phyloP scores from a whole-genome alignment of 169 alveolate genomes.

The Besnoitia besnoiti region DNA sequence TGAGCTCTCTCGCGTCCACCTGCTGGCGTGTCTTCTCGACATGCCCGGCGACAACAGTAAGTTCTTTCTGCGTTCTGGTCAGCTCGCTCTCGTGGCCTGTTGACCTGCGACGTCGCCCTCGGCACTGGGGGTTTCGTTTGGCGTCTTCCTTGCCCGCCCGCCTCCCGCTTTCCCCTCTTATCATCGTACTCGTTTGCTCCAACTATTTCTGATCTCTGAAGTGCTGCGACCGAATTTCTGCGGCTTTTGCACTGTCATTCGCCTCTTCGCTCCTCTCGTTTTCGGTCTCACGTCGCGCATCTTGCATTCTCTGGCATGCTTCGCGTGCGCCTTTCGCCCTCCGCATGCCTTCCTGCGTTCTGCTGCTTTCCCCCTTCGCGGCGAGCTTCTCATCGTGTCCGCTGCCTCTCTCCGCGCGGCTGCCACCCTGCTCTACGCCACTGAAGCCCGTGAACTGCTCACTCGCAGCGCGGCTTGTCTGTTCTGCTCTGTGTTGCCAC shows the following conservation, averaged over 20 bases:
- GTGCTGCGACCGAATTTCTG: too few species aligned
- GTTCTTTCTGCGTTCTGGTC: too few species aligned
- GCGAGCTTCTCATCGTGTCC: too few species aligned
- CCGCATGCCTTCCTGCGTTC: not conserved
- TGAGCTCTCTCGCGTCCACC: conserved; percentile 15
- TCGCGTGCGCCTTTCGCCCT: not conserved
- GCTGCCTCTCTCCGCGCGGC: too few species aligned
- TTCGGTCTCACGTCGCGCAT: not conserved
- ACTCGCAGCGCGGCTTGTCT: not conserved
- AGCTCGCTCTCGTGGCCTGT: too few species aligned
- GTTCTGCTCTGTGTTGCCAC: not conserved
- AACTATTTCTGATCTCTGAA: not conserved
- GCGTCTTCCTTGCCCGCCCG: too few species aligned
- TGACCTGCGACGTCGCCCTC: too few species aligned
- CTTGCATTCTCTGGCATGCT: not conserved
- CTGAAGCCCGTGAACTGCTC: too few species aligned
- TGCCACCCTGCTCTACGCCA: too few species aligned
- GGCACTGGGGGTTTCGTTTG: too few species aligned
- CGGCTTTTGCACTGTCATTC: too few species aligned
- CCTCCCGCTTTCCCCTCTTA: not conserved
- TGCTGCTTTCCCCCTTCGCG: not conserved
- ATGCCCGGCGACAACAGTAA: conserved; percentile 34
- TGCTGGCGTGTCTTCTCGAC: conserved; percentile 19
- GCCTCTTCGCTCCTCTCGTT: not conserved
- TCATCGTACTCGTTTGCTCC: too few species aligned